Base-by-base conservation (phyloP, 495 filamentous ascomycete species). In the Durotheca rogersii region DNA sequence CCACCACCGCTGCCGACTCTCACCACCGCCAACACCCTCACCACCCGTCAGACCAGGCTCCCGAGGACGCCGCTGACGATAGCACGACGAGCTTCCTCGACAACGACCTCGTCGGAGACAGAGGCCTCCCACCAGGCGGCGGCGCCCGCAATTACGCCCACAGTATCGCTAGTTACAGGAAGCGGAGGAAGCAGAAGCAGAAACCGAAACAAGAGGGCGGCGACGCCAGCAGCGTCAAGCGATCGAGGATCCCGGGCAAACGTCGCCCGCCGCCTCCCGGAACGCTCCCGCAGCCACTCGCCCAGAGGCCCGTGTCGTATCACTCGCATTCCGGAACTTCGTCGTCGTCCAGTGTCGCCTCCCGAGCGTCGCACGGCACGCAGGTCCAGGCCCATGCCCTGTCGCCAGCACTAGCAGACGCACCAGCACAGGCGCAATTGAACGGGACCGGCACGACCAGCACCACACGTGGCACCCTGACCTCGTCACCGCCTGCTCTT, bases 141-240 rank as follows among this genome's bases (percentile, higher is more conserved):
- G 37, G 15, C 18, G 48, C 20, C 39, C 17, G 7, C 34, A 40
- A 14, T 44, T 39, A 3, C 25, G 31, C 12, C 16, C 4, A 9
- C 23, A 27, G 23, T 4, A 27, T n/a, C 4, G 23, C 4, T 27
- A 27, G 9, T 27, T 4, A 27, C 23, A 27, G 9, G 4, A 27
- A 27, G 4, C 4, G 23, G 4, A 27, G 23, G 23, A 27, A 30
- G 37, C 50, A 40, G 15, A 53, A 41, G 36, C 64, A 67, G 51
- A 56, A 63, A 33, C 61, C 67, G 53, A 70, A 66, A 57, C 64
- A 71, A 34, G 64, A 69, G 49, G 70, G 56, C 18, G 53, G 57
- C 61, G 62, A 67, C 15, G 47, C 60, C 10, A 53, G 41, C 35
- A n/a, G n/a, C n/a, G n/a, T 52, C 58, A 20, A 36, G 29, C 51